Conservation (phyloP, 2,329 filamentous ascomycete species). For the Pseudopyrenochaeta lycopersici region DNA sequence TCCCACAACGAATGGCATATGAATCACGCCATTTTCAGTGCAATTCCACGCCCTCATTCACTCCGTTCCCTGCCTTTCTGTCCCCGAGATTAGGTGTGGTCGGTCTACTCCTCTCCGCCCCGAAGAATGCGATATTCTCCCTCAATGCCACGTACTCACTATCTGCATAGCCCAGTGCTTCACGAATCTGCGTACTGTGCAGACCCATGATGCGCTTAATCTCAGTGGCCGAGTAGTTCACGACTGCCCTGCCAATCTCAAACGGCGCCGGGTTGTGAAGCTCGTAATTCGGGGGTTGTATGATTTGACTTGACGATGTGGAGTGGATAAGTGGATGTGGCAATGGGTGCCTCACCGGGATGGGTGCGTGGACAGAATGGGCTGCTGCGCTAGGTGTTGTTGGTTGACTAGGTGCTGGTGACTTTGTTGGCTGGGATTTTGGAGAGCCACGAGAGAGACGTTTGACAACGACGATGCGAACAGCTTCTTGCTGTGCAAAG, state of each 20-base stretch:
- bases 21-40: background rate
- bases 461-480: constrained; percentile 83
- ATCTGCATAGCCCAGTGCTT: constrained; percentile 87
- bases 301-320: constrained; percentile 17
- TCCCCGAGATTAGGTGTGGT: constrained; percentile 43
- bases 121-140: constrained; percentile 84
- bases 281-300: constrained; percentile 38
- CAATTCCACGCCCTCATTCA: constrained; percentile 7
- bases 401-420: constrained; percentile 9
- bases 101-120: constrained; percentile 48
- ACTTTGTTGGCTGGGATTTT: constrained; percentile 11
- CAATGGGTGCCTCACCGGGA: constrained; percentile 27
- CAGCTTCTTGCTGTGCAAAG: constrained; percentile 92
- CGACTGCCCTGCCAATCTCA: constrained; percentile 87
- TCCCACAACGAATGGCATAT: no score
- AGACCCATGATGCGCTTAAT: constrained; percentile 85
- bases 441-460: constrained; percentile 46
- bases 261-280: constrained; percentile 49
- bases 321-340: constrained; percentile 27
- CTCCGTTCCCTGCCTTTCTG: constrained; percentile 6
- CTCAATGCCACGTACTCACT: constrained; percentile 92
- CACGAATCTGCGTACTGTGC: constrained; percentile 81
- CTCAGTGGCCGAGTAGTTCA: constrained; percentile 91
- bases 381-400: constrained; percentile 24
- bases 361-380: constrained; percentile 26